A percentile compares a stretch with the other conserved stretches of the same genome.
phyloP scores from a whole-genome alignment of 73 alveolate species.

The Breviolum minutum region DNA sequence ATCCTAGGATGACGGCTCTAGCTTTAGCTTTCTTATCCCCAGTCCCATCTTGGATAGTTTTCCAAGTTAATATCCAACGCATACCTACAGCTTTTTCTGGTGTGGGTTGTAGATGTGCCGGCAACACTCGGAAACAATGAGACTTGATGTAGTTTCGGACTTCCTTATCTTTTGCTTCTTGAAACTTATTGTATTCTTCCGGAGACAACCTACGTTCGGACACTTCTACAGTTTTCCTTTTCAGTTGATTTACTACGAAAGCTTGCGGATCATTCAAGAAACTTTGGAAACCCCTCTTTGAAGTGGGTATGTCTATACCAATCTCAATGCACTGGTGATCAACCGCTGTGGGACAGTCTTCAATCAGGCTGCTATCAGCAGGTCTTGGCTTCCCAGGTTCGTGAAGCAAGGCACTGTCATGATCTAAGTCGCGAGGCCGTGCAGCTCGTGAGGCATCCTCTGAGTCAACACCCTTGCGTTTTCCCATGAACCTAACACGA shows the following conservation, averaged over 20 bases:
- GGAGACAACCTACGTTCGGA: not conserved
- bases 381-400: not conserved
- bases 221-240: not conserved
- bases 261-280: not conserved
- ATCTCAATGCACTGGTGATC: not conserved
- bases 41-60: not conserved
- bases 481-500: not conserved
- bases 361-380: not conserved
- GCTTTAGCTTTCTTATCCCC: slow-evolving; percentile 4
- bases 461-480: not conserved
- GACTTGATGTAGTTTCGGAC: not conserved
- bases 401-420: not conserved
- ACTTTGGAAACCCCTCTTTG: not conserved
- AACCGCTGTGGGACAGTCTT: not conserved
- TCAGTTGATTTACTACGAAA: not conserved
- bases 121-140: too few species aligned
- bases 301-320: not conserved
- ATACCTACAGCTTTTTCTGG: not conserved
- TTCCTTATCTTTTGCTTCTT: not conserved
- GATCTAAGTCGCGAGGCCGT: too few species aligned
- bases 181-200: not conserved
- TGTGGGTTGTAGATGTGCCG: not conserved
- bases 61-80: slow-evolving; percentile 1
- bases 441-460: not conserved
- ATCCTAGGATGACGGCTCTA: not conserved